Evolutionary conservation across 1,284 basidiomycete genomes (phyloP).

Genomic region (Austroboletus niveus): DNA sequence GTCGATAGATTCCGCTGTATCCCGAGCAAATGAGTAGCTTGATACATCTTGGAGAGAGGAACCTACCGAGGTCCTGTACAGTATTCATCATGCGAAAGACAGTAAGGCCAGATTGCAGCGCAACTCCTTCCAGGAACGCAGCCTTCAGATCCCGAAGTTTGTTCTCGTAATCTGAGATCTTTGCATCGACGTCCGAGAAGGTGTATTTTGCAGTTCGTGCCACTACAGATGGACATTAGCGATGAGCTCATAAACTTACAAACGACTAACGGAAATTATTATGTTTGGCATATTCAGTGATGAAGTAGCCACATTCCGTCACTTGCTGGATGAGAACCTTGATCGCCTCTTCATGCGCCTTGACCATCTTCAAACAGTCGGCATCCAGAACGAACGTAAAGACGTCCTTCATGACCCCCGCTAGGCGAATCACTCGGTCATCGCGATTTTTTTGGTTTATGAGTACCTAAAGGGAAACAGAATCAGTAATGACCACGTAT

Average conservation of each 20-base stretch:
- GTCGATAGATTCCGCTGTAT: constrained; percentile 10
- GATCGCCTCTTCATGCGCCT: constrained; percentile 7
- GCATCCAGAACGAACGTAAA: constrained; percentile 16
- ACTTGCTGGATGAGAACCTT: constrained; percentile 18
- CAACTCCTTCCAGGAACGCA: constrained; percentile 18
- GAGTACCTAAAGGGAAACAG: constrained; percentile 13
- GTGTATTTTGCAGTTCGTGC: constrained; percentile 19
- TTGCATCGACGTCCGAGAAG: constrained; percentile 16
- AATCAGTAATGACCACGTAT: not conserved
- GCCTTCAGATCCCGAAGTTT: constrained; percentile 18
- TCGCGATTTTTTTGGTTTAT: constrained; percentile 18
- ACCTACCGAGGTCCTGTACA: constrained; percentile 10
- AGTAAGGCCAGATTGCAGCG: constrained; percentile 12
- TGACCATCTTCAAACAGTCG: constrained; percentile 6
- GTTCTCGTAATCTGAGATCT: constrained; percentile 17
- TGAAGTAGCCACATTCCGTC: constrained; percentile 28
- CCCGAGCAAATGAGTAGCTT: not conserved
- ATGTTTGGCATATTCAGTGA: constrained; percentile 21
- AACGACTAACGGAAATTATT: constrained; percentile 19
- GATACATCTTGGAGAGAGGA: not conserved
- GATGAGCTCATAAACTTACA: not conserved
- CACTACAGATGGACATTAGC: constrained; percentile 11
- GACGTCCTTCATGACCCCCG: constrained; percentile 9
- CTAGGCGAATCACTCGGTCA: constrained; percentile 9
- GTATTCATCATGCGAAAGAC: constrained; percentile 23